Base-by-base conservation (phyloP, 805 yeast species). In the Kurtzmaniella cleridarum region DNA sequence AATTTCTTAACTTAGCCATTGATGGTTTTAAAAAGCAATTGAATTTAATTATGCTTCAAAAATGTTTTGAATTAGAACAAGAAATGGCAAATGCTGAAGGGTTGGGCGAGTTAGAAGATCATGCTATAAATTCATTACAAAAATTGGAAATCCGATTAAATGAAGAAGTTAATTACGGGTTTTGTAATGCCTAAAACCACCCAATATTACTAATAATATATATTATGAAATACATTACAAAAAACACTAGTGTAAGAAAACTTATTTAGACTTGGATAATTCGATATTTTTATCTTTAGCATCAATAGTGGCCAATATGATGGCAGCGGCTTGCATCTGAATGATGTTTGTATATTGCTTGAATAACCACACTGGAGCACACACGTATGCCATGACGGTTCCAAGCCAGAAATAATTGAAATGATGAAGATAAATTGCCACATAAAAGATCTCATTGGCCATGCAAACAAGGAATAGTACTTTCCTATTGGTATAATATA, bases 391-490 rank as follows among this genome's bases (percentile, higher is more conserved):
- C 49, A 81, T 54, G 33, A 75, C 54, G 14, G 84, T 76, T 14
- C 87, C 88, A 50, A 78, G 61, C 62, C 83, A 78, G 49, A 74
- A 69, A 27, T 60, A 68, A 29, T 77, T 66, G 60, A 86, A 89
- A 46, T 82, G 76, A 57, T 76, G 78, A 58, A 91, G 71, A 60
- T 93, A 93, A 35, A 90, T 59, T 1, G 95, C 96, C 57, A 90
- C 84, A 58, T 86, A 95, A 60, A 93, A 95, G 38, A 88, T 62
- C 67, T 93, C 99, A 64, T 93, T 93, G 45, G 90, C 84, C 18
- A 93, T 87, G 63, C 99, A 93, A 46, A 93, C 90, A 16, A 80
- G 62, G 64, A 93, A 93, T 45, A 93, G 71, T 14, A 93, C 95
- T 13, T 59, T 76, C 54, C 88, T 78, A 69, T 87, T 84, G 42